A percentile compares a stretch with the other conserved stretches of the same genome.
Conservation (phyloP, 2,329 filamentous ascomycete genomes). For the Nothophaeocryptopus gaeumannii region DNA sequence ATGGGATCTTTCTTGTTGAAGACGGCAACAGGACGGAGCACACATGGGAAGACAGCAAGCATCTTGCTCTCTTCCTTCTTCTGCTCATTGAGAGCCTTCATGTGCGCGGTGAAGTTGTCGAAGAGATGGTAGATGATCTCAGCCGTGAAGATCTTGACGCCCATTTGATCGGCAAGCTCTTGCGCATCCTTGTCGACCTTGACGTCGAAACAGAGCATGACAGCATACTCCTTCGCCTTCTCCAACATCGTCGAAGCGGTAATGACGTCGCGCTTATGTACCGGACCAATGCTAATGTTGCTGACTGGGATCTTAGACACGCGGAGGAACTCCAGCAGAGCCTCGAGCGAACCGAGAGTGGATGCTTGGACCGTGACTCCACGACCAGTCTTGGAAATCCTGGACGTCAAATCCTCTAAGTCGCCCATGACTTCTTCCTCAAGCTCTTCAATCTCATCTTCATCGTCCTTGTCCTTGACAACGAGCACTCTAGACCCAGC, state of each 20-base stretch:
- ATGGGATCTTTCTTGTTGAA: conserved; percentile 99
- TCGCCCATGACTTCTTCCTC: conserved; percentile 96
- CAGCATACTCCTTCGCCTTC: conserved; percentile 90
- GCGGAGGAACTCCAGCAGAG: conserved; percentile 91
- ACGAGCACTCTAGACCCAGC: conserved; percentile 93
- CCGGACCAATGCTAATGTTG: conserved; percentile 94
- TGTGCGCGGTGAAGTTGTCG: conserved; percentile 93
- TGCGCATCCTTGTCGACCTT: conserved; percentile 97
- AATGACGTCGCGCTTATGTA: conserved; percentile 97
- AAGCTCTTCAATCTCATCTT: conserved; percentile 70
- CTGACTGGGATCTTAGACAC: conserved; percentile 95
- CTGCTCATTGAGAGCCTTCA: conserved; percentile 79
- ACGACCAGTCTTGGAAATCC: conserved; percentile 85
- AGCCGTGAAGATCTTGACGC: conserved; percentile 96
- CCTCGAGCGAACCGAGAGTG: conserved; percentile 93
- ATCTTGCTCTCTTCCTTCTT: conserved; percentile 97
- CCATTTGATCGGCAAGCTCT: conserved; percentile 85
- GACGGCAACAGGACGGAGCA: conserved; percentile 82
- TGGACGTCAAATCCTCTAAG: conserved; percentile 83
- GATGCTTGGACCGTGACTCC: conserved; percentile 97
- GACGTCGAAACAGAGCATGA: conserved; percentile 99
- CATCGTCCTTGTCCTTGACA: conserved; percentile 90
- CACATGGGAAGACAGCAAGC: conserved; percentile 93
- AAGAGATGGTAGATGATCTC: conserved; percentile 99
- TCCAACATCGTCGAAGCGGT: conserved; percentile 92